A percentile compares a stretch with the other conserved stretches of the same genome.
These are phyloP conservation scores for Takashimella koratensis DNA, from an alignment of 1,284 basidiomycete genomes.

Conservation along the genomic window DNA sequence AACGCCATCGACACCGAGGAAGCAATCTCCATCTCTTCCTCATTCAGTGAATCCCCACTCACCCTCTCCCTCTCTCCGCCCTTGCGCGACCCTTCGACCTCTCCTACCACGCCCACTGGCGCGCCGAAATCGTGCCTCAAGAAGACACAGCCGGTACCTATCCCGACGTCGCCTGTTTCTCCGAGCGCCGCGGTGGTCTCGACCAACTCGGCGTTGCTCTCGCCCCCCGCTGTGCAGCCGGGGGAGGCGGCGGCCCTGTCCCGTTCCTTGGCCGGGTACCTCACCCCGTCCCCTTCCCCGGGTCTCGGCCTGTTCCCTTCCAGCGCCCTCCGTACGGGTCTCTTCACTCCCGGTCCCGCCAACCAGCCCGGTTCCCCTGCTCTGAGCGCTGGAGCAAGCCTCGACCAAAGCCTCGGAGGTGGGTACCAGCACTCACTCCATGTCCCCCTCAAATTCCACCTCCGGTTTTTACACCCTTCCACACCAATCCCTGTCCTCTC, in stretches of 20 bases:
- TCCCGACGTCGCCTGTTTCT: background rate
- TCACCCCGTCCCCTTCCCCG: background rate
- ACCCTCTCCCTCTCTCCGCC: too few species aligned
- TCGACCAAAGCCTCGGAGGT: too few species aligned
- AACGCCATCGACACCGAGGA: too few species aligned
- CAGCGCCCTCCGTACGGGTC: too few species aligned
- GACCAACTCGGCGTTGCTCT: background rate
- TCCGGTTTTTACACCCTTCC: conserved; percentile 22
- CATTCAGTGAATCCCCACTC: too few species aligned
- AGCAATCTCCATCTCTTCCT: too few species aligned
- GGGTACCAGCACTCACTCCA: conserved; percentile 13
- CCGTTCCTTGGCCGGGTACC: background rate
- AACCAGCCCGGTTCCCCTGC: too few species aligned
- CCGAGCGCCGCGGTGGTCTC: background rate
- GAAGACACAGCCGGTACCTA: background rate
- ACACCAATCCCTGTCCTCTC: conserved; percentile 17
- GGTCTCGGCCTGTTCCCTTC: too few species aligned
- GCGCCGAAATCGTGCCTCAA: background rate
- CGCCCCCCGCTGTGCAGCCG: background rate
- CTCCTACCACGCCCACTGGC: background rate
- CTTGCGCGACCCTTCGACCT: background rate
- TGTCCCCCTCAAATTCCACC: conserved; percentile 22
- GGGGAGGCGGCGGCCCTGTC: background rate
- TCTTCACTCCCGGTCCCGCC: too few species aligned
- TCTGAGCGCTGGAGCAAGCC: too few species aligned